These are phyloP conservation scores for Ricinus communis DNA, from an alignment of 345 rosid genomes.

Conservation along the genomic window DNA sequence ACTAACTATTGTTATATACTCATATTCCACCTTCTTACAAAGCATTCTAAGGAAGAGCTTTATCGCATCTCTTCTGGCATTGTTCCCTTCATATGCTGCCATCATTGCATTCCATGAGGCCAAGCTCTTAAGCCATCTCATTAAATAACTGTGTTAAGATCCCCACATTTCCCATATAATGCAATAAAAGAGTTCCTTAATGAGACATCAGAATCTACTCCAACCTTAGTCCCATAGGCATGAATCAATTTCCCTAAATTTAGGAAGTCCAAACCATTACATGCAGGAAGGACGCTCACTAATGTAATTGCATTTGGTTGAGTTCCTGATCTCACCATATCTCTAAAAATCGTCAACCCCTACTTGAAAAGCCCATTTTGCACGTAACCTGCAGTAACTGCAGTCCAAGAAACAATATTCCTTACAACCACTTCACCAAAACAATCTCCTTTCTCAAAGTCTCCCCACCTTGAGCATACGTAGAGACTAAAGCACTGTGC, in stretches of 20 bases:
- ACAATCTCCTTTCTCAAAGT: not conserved
- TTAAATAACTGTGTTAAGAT: slow-evolving; percentile 1
- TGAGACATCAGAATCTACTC: not conserved
- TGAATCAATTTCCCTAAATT: slow-evolving; percentile 3
- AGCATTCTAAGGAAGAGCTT: slow-evolving; percentile 10
- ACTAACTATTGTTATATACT: slow-evolving; percentile 12
- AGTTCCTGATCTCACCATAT: slow-evolving; percentile 11
- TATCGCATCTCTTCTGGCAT: slow-evolving; percentile 6
- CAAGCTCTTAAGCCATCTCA: slow-evolving; percentile 10
- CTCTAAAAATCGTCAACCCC: slow-evolving; percentile 4
- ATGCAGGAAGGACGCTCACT: slow-evolving; percentile 12
- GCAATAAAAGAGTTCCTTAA: slow-evolving; percentile 6
- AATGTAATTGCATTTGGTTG: slow-evolving; percentile 8
- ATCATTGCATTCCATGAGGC: slow-evolving; percentile 13
- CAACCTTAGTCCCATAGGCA: slow-evolving; percentile 3
- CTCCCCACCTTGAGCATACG: slow-evolving; percentile 10
- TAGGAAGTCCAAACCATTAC: not conserved
- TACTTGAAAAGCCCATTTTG: slow-evolving; percentile 8
- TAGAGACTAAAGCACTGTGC: slow-evolving; percentile 6
- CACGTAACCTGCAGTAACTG: slow-evolving; percentile 5
- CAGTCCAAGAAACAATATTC: slow-evolving; percentile 11
- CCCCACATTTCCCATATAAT: slow-evolving; percentile 15
- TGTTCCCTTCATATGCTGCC: slow-evolving; percentile 12
- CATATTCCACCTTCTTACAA: slow-evolving; percentile 4
- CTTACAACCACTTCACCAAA: not conserved